phyloP scores from a whole-genome alignment of 495 filamentous ascomycete genomes.

The Clohesyomyces aquaticus region DNA sequence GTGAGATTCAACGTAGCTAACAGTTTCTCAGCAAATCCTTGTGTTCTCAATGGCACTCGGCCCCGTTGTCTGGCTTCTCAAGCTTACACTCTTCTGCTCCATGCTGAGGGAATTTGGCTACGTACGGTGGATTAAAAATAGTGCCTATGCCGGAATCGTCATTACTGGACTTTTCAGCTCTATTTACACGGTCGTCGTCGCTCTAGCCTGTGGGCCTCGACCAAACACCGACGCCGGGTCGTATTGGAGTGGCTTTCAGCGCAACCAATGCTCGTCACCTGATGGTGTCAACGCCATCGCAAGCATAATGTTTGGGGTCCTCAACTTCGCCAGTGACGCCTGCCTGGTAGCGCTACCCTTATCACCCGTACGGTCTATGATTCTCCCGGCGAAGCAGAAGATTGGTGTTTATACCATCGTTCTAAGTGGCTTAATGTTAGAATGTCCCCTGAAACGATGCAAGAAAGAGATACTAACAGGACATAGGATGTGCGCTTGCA shows the following conservation, averaged over 20 bases:
- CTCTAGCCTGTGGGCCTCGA: slow-evolving; percentile 28
- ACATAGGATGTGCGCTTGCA: slow-evolving; percentile 19
- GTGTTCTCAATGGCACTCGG: slow-evolving; percentile 20
- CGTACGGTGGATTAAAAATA: slow-evolving; percentile 28
- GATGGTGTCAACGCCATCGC: slow-evolving; percentile 16
- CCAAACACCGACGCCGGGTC: slow-evolving; percentile 16
- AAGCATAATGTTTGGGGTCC: slow-evolving; percentile 11
- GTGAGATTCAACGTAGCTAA: too few species aligned
- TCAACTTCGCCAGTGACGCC: slow-evolving; percentile 21
- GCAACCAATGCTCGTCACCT: slow-evolving; percentile 14
- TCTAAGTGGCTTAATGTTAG: slow-evolving; percentile 17
- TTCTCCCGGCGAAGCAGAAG: slow-evolving; percentile 20
- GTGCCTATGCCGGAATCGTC: slow-evolving; percentile 25
- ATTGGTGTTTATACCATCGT: slow-evolving; percentile 17
- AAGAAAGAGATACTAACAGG: neutral
- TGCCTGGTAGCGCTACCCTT: slow-evolving; percentile 15
- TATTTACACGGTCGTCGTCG: slow-evolving; percentile 23
- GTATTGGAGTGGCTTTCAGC: slow-evolving; percentile 21
- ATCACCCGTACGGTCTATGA: neutral
- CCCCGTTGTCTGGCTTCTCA: slow-evolving; percentile 28
- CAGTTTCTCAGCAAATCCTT: slow-evolving; percentile 9
- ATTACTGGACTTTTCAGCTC: slow-evolving; percentile 21
- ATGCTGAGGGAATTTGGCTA: slow-evolving; percentile 13
- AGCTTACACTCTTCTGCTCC: slow-evolving; percentile 26
- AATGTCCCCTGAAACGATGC: neutral